Conservation (phyloP, 805 yeast species). For the Myxozyma kluyveri region DNA sequence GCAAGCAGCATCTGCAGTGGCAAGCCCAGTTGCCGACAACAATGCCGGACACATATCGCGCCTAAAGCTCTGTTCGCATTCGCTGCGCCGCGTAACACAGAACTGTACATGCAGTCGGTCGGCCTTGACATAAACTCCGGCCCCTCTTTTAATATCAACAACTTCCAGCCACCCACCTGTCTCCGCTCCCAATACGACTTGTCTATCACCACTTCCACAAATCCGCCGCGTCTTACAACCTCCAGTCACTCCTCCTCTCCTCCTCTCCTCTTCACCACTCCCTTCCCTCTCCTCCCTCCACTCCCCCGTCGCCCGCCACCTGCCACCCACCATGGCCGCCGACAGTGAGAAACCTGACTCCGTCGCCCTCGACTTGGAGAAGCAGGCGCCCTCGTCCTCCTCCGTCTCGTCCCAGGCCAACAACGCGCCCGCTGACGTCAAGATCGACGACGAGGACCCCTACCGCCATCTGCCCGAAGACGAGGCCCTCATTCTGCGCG, state of each 20-base stretch:
- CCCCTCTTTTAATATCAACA: no score
- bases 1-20: no score
- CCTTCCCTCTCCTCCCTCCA: conserved; percentile 1
- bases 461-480: conserved; percentile 33
- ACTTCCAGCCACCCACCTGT: no score
- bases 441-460: conserved; percentile 2
- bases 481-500: conserved; percentile 38
- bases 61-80: no score
- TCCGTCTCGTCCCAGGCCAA: not conserved
- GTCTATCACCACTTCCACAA: not conserved
- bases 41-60: no score
- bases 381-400: not conserved
- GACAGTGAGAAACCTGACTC: not conserved
- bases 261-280: not conserved
- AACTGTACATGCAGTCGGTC: no score
- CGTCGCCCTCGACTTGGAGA: not conserved
- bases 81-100: no score
- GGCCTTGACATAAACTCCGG: no score
- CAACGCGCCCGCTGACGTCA: not conserved
- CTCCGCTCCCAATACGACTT: no score
- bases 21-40: no score
- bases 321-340: not conserved
- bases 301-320: not conserved
- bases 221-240: not conserved
- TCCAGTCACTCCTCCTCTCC: not conserved